Evolutionary conservation across 306 rosid genomes (phyloP).

Genomic region (Alnus rubra): DNA sequence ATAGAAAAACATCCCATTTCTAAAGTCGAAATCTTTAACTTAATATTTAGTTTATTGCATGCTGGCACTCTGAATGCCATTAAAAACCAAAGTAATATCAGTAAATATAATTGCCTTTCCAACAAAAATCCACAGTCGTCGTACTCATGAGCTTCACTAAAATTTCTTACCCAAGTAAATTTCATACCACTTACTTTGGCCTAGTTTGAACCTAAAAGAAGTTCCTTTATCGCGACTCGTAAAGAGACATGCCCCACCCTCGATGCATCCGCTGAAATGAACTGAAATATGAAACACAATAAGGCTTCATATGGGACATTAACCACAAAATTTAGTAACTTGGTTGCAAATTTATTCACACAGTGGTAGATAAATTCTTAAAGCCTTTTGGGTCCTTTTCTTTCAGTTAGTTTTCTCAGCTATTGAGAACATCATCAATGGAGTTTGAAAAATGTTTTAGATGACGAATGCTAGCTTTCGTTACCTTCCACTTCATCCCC

Average conservation of each 20-base stretch:
- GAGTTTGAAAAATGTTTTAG: too few relatives aligned
- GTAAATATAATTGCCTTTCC: not conserved
- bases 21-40: too few relatives aligned
- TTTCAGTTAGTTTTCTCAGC: not conserved
- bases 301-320: slow-evolving; percentile 8
- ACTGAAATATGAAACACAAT: slow-evolving; percentile 29
- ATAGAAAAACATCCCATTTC: not conserved
- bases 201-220: slow-evolving; percentile 52
- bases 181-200: slow-evolving; percentile 47
- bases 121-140: not conserved
- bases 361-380: not conserved
- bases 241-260: slow-evolving; percentile 43
- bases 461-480: too few relatives aligned
- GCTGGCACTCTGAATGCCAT: not conserved
- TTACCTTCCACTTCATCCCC: slow-evolving; percentile 65
- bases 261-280: slow-evolving; percentile 52
- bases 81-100: not conserved
- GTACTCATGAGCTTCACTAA: not conserved
- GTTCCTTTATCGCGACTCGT: slow-evolving; percentile 46
- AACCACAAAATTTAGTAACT: not conserved
- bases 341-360: not conserved
- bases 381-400: not conserved
- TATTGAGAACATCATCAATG: too few relatives aligned
- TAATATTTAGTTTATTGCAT: not conserved
- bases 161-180: not conserved